These are phyloP conservation scores for Apophysomyces variabilis DNA, from an alignment of 371 early-diverging fungal species.

Conservation along the genomic window DNA sequence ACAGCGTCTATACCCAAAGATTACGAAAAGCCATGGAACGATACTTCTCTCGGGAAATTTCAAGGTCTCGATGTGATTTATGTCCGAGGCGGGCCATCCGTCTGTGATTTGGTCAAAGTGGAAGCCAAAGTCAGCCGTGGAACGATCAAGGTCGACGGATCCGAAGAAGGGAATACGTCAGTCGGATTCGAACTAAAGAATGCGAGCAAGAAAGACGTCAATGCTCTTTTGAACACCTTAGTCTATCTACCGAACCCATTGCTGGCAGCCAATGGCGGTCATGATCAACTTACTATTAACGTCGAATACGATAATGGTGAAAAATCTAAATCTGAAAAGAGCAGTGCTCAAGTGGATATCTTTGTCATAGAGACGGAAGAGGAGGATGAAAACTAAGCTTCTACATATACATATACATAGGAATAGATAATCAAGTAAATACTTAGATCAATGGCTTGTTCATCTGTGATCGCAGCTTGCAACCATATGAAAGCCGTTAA, in stretches of 20 bases:
- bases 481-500: neutral
- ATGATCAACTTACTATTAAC: slow-evolving; percentile 35
- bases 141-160: slow-evolving; percentile 18
- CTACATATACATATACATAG: neutral
- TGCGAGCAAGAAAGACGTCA: slow-evolving; percentile 39
- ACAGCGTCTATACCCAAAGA: slow-evolving; percentile 24
- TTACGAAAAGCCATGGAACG: slow-evolving; percentile 29
- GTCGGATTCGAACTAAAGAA: slow-evolving; percentile 17
- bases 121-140: slow-evolving; percentile 37
- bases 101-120: slow-evolving; percentile 23
- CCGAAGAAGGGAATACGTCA: neutral
- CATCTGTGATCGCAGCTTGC: neutral
- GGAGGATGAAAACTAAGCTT: slow-evolving; percentile 20
- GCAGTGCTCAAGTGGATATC: slow-evolving; percentile 27
- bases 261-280: slow-evolving; percentile 47
- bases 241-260: slow-evolving; percentile 39
- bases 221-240: slow-evolving; percentile 37
- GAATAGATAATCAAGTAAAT: neutral
- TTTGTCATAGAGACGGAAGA: slow-evolving; percentile 46
- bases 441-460: neutral
- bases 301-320: slow-evolving; percentile 23
- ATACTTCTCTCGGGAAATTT: slow-evolving; percentile 53
- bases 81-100: slow-evolving; percentile 53
- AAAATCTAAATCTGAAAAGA: slow-evolving; percentile 14
- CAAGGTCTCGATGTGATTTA: slow-evolving; percentile 61